phyloP scores from a whole-genome alignment of 352 stramenopile genomes.

The Blastocystis sp. region DNA sequence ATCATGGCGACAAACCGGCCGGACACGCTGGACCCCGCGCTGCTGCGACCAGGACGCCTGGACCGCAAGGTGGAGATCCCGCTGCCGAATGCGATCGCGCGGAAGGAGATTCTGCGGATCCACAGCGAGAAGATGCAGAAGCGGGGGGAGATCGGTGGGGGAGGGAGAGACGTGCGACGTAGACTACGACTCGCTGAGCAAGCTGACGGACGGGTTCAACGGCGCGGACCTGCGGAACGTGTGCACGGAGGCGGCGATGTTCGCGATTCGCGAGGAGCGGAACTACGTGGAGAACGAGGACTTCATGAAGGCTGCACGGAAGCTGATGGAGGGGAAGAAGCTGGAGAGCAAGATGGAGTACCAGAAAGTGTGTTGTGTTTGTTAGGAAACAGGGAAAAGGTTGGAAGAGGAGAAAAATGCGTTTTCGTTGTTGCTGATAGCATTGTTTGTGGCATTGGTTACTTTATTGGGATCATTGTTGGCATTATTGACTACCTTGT shows the following conservation, averaged over 20 bases:
- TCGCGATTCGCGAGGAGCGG: slow-evolving; percentile 92
- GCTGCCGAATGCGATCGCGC: slow-evolving; percentile 89
- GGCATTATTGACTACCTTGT: neutral
- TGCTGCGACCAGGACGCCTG: slow-evolving; percentile 88
- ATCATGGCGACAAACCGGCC: slow-evolving; percentile 97
- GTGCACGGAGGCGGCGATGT: slow-evolving; percentile 85
- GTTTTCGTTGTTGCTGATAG: neutral
- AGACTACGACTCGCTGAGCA: slow-evolving; percentile 96
- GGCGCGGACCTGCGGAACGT: slow-evolving; percentile 98
- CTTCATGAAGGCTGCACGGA: slow-evolving; percentile 98
- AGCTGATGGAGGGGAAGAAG: slow-evolving; percentile 97
- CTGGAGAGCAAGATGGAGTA: slow-evolving; percentile 99
- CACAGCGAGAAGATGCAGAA: slow-evolving; percentile 93
- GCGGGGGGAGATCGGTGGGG: slow-evolving; percentile 80
- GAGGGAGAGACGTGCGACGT: neutral
- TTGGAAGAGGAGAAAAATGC: neutral
- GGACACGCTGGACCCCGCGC: slow-evolving; percentile 94
- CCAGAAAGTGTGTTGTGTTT: slow-evolving; percentile 81
- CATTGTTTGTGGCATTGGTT: neutral
- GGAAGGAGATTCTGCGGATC: slow-evolving; percentile 99
- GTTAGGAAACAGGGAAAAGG: neutral
- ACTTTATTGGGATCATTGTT: neutral
- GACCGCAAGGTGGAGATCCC: slow-evolving; percentile 99
- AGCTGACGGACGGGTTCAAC: slow-evolving; percentile 97
- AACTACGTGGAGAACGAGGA: slow-evolving; percentile 98